A percentile compares a stretch with the other conserved stretches of the same genome.
phyloP scores from a whole-genome alignment of 352 stramenopile genomes.

The Blastocystis sp. region DNA sequence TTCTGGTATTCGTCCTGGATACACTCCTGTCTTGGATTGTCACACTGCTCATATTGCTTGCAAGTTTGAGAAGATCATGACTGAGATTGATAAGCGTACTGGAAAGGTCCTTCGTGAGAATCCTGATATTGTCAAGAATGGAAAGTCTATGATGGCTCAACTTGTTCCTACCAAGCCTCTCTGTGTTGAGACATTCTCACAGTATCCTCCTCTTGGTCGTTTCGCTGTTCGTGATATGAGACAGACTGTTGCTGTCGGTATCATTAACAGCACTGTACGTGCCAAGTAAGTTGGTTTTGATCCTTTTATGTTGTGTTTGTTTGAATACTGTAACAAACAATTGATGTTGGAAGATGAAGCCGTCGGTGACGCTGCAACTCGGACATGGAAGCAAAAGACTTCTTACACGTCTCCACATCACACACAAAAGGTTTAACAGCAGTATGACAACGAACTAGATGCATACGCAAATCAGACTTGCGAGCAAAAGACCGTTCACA shows the following conservation, averaged over 20 bases:
- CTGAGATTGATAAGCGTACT: too few species aligned
- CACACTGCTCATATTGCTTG: too few species aligned
- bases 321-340: not conserved
- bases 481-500: slow-evolving; percentile 21
- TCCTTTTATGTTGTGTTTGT: not conserved
- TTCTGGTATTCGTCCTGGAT: too few species aligned
- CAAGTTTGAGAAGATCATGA: too few species aligned
- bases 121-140: too few species aligned
- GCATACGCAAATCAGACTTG: not conserved
- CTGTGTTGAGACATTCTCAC: too few species aligned
- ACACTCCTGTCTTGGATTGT: too few species aligned
- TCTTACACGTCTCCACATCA: not conserved
- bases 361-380: slow-evolving; percentile 12
- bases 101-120: too few species aligned
- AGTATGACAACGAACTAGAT: not conserved
- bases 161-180: too few species aligned
- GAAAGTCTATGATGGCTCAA: too few species aligned
- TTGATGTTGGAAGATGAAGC: not conserved
- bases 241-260: slow-evolving; percentile 88
- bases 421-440: slow-evolving; percentile 15
- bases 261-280: slow-evolving; percentile 79
- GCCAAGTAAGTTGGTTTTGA: slow-evolving; percentile 15
- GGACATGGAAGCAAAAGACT: not conserved
- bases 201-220: too few species aligned
- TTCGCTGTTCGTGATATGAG: slow-evolving; percentile 91